Evolutionary conservation across 345 rosid species (phyloP), one percentile per base, ranked within the genome.

Genomic region (Camelina neglecta): DNA sequence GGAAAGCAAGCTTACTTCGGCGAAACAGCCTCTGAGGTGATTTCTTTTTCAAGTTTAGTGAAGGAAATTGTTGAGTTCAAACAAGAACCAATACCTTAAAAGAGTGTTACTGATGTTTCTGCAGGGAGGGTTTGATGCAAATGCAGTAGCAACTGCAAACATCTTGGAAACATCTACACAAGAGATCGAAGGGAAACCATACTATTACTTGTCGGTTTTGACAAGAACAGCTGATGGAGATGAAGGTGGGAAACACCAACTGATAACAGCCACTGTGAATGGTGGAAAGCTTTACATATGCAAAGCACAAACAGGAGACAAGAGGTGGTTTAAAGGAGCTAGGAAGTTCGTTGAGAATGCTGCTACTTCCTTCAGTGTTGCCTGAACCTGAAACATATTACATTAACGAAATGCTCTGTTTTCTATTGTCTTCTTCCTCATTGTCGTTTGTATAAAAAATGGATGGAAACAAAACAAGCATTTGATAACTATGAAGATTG

Each of bases 191-290:
- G 95, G 97, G 72, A 90, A 81, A 39, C 60, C 67, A 11, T 92
- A 94, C 81, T 94, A 83, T 89, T 77, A 10, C 69, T 4, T 94
- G 63, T 80, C 97, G 0, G 90, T 92, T 67, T 49, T 94, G 77
- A 94, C 98, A 20, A 90, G 98, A 80, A 94, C 97, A 0, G 98
- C 98, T 1, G 97, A 94, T n/a, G 98, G 99, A 64, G 99, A 92
- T 20, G 97, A 94, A 85, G 97, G 97, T 2, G 97, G 97, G 16
- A 94, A 89, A 82, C 99, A 92, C 83, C 97, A 86, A 38, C 65
- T 91, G 29, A 87, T 94, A 12, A 82, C 85, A 15, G 98, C 96
- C 10, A 71, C 93, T 9, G 92, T 91, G 24, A 87, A 85, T 11
- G 84, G 79, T 65, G 98, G 97, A 0, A 91, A 91, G 83, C 92